A percentile compares a stretch with the other conserved stretches of the same genome.
Conservation (phyloP, 805 yeast species). For the Saccharomycopsis sp. region DNA sequence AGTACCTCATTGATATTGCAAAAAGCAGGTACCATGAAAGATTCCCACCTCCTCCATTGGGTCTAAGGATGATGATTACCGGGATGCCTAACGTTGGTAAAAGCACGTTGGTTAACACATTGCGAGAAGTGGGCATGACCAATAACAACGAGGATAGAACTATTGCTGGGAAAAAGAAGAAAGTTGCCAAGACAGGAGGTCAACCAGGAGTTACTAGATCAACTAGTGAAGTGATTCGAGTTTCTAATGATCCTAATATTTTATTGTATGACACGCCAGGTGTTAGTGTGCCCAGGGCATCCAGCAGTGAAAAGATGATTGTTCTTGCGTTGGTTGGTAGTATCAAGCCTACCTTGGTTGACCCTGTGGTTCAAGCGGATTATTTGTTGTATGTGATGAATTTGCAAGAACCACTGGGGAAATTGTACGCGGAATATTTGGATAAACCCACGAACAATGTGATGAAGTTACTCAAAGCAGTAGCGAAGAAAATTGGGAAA, state of each 20-base stretch:
- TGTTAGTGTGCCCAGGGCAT: slow-evolving; percentile 71
- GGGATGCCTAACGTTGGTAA: slow-evolving; percentile 99
- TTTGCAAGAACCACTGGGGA: slow-evolving; percentile 44
- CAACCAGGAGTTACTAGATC: slow-evolving; percentile 85
- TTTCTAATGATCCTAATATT: slow-evolving; percentile 55
- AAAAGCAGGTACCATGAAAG: slow-evolving; percentile 37
- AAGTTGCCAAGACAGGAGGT: slow-evolving; percentile 80
- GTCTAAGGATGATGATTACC: slow-evolving; percentile 64
- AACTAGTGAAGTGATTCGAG: slow-evolving; percentile 67
- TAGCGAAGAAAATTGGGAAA: slow-evolving; percentile 36
- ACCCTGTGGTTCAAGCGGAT: slow-evolving; percentile 82
- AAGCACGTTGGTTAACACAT: slow-evolving; percentile 73
- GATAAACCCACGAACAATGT: slow-evolving; percentile 67
- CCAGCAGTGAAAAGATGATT: slow-evolving; percentile 62
- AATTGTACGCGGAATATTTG: slow-evolving; percentile 34
- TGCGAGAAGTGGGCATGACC: slow-evolving; percentile 35
- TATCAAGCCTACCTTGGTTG: slow-evolving; percentile 60
- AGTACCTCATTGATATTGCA: slow-evolving; percentile 42
- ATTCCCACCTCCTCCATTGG: slow-evolving; percentile 76
- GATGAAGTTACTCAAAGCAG: slow-evolving; percentile 43
- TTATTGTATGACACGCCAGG: slow-evolving; percentile 90
- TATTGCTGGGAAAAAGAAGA: slow-evolving; percentile 30
- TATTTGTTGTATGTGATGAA: slow-evolving; percentile 72
- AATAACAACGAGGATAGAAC: slow-evolving; percentile 21
- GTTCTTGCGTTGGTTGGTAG: slow-evolving; percentile 69